These are phyloP conservation scores for Suillus lakei DNA, from an alignment of 768 basidiomycete species.

Conservation along the genomic window DNA sequence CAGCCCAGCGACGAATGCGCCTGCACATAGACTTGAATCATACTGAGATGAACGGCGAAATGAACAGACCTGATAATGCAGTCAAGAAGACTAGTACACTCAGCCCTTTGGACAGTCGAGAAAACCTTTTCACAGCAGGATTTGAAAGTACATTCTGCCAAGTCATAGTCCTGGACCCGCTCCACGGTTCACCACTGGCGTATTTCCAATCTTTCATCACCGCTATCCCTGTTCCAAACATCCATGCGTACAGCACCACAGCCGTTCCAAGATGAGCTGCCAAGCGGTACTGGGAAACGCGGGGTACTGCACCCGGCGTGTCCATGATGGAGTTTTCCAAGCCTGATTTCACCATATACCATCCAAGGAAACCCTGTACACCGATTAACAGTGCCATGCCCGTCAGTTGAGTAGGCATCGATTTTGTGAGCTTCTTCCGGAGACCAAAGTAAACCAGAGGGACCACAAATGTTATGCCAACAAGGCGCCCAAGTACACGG, in stretches of 20 bases:
- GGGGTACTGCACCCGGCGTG: conserved; percentile 83
- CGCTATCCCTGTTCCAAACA: conserved; percentile 80
- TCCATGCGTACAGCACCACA: conserved; percentile 89
- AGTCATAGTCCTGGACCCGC: conserved; percentile 48
- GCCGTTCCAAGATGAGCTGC: conserved; percentile 95
- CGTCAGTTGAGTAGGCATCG: conserved; percentile 65
- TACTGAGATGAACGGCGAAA: conserved; percentile 1
- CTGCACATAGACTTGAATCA: conserved; percentile 43
- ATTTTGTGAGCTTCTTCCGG: conserved; percentile 67
- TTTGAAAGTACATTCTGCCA: conserved; percentile 57
- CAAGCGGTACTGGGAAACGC: conserved; percentile 95
- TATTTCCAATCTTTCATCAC: conserved; percentile 82
- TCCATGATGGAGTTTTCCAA: conserved; percentile 82
- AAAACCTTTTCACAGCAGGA: conserved; percentile 62
- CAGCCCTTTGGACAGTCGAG: conserved; percentile 59
- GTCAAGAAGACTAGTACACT: conserved; percentile 87
- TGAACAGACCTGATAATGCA: conserved; percentile 79
- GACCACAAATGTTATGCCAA: conserved; percentile 81
- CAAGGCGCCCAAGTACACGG: conserved; percentile 87
- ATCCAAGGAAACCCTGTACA: conserved; percentile 89
- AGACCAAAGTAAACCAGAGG: conserved; percentile 83
- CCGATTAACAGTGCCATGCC: conserved; percentile 85
- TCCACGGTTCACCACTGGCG: conserved; percentile 60
- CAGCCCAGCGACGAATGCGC: conserved; percentile 97
- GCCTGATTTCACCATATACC: conserved; percentile 99